Evolutionary conservation across 371 early-diverging fungal genomes (phyloP), one percentile per base, ranked within the genome.

Genomic region (Apophysomyces ossiformis): DNA sequence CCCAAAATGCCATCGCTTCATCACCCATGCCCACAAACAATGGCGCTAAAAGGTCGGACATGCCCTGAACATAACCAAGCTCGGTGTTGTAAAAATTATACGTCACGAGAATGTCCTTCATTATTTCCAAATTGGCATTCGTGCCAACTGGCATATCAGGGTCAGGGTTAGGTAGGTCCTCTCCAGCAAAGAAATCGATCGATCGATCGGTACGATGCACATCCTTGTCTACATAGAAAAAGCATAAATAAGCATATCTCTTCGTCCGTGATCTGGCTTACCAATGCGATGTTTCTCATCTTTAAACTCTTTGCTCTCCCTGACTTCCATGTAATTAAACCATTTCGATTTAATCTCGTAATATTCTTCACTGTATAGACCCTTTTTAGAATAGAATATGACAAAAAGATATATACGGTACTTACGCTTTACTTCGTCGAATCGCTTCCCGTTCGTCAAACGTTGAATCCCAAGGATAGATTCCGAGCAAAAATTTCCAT

Each of bases 1-100:
- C 90, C 96, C 96, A 96, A 69, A 97, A 98, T 0, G 95, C 87
- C 68, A 92, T 89, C 9, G 90, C 92, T 75, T 98, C 98, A 66
- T 95, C 90, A 38, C 87, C 86, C 88, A 95, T 91, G 0, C 92
- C 92, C 1, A 88, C 91, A 83, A 93, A 90, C 8, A 97, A 72
- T 1, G 97, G 97, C 7, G 96, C 90, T 35, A 93, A 77, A 8
- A 98, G 74, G 72, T 98, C 98, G 16, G 92, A 93, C 98, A 98
- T 98, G 44, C 98, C 98, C 77, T 98, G 98, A 0, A 96, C 97
- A 71, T 97, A 98, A 4, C 81, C 81, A 16, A 83, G 59, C 8
- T 85, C 89, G 57, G 88, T 84, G 64, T 93, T 89, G 74, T 92
- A 87, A 57, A 87, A 86, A 58, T 95, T 93, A 69, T 96, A 98